phyloP scores from a whole-genome alignment of 1,284 basidiomycete species.

The Ceratobasidium sp. region DNA sequence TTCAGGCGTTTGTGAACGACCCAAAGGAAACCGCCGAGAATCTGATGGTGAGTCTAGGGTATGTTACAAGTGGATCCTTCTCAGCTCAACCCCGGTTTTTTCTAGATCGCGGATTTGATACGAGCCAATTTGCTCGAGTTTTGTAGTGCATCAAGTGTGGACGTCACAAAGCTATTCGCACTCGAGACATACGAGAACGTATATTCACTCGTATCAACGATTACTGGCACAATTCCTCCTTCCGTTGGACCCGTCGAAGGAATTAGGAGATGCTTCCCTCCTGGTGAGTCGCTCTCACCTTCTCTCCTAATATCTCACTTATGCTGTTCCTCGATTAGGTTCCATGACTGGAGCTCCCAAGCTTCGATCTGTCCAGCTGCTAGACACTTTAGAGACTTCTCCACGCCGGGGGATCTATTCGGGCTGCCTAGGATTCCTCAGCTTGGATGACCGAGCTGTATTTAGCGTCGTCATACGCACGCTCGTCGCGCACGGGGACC shows the following conservation, averaged over 20 bases:
- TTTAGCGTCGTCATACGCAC: slow-evolving; percentile 97
- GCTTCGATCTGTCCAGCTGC: slow-evolving; percentile 89
- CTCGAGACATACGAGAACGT: slow-evolving; percentile 96
- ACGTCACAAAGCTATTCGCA: slow-evolving; percentile 85
- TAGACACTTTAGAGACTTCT: slow-evolving; percentile 77
- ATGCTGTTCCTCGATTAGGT: slow-evolving; percentile 59
- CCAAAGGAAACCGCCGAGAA: slow-evolving; percentile 97
- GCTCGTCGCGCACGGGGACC: slow-evolving; percentile 78
- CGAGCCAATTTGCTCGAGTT: slow-evolving; percentile 77
- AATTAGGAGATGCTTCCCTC: slow-evolving; percentile 75
- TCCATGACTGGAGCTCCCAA: slow-evolving; percentile 99
- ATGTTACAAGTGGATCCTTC: slow-evolving; percentile 42
- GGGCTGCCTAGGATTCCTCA: slow-evolving; percentile 94
- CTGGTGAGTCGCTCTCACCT: slow-evolving; percentile 63
- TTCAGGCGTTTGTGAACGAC: slow-evolving; percentile 70
- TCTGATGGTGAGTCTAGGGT: slow-evolving; percentile 69
- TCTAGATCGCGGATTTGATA: slow-evolving; percentile 89
- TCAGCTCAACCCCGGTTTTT: slow-evolving; percentile 49
- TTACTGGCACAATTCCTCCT: slow-evolving; percentile 57
- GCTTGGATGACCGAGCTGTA: slow-evolving; percentile 88
- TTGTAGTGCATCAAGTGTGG: slow-evolving; percentile 73
- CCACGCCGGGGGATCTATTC: slow-evolving; percentile 85
- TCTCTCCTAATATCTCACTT: not conserved
- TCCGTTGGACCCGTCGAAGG: slow-evolving; percentile 52
- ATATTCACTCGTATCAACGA: slow-evolving; percentile 96